Percentiles rank a stretch among this genome's conserved stretches.
Conservation (phyloP, 371 early-diverging fungal genomes). For the Mucor irregularis region DNA sequence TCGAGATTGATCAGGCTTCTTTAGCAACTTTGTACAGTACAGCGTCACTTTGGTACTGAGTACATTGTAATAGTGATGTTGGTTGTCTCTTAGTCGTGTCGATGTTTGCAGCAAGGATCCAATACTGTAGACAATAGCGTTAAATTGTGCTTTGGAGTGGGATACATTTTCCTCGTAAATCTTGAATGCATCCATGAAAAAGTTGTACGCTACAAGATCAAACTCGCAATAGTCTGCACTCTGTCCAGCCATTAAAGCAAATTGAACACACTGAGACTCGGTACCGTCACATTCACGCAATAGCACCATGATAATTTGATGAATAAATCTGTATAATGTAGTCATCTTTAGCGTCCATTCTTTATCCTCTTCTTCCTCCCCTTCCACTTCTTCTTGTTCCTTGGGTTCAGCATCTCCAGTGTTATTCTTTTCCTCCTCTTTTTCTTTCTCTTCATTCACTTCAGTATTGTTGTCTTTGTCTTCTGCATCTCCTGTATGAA, state of each 20-base stretch:
- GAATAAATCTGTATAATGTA: conserved; percentile 72
- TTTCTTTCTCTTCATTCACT: neutral
- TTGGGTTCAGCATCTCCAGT: neutral
- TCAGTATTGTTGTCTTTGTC: too few species aligned
- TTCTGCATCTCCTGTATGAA: too few species aligned
- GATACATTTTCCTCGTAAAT: conserved; percentile 92
- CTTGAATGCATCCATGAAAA: conserved; percentile 91
- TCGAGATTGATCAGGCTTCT: conserved; percentile 92
- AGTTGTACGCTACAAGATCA: conserved; percentile 90
- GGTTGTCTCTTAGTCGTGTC: neutral
- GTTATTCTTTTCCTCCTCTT: neutral
- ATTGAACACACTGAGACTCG: conserved; percentile 68
- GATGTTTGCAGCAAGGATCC: conserved; percentile 58
- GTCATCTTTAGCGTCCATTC: conserved; percentile 66
- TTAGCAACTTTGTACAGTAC: conserved; percentile 84
- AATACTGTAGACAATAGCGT: conserved; percentile 81
- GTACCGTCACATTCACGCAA: conserved; percentile 67
- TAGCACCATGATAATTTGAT: conserved; percentile 72
- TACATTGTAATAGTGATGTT: conserved; percentile 77
- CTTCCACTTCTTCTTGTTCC: neutral
- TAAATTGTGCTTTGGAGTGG: conserved; percentile 85
- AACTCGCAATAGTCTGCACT: conserved; percentile 79
- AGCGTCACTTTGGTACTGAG: conserved; percentile 86
- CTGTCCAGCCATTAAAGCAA: conserved; percentile 82
- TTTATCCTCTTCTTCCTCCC: conserved; percentile 41